phyloP scores from a whole-genome alignment of 192 early-diverging fungal genomes.

The Backusella tarrabulga region DNA sequence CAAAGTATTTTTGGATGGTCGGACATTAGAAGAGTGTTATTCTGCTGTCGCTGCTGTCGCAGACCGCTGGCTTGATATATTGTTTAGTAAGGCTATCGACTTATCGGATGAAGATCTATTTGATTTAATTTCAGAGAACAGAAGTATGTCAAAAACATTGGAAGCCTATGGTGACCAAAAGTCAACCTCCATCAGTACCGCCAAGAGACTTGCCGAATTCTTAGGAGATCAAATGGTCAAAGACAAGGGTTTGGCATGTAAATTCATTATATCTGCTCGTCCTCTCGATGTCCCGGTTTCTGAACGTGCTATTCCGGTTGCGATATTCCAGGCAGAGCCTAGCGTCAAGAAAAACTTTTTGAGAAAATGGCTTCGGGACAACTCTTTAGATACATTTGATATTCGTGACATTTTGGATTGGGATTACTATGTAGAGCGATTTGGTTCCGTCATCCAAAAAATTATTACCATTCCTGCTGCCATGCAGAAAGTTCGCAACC shows the following conservation, averaged over 20 bases:
- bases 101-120: slow-evolving; percentile 87
- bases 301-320: slow-evolving; percentile 93
- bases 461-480: slow-evolving; percentile 98
- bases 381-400: slow-evolving; percentile 69
- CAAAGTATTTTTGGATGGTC: slow-evolving; percentile 88
- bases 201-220: slow-evolving; percentile 93
- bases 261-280: slow-evolving; percentile 89
- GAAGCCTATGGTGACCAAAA: slow-evolving; percentile 94
- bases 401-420: slow-evolving; percentile 95
- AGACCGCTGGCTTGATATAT: slow-evolving; percentile 93
- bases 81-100: slow-evolving; percentile 80
- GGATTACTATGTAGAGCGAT: slow-evolving; percentile 96
- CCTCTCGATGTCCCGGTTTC: slow-evolving; percentile 84
- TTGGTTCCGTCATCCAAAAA: slow-evolving; percentile 94
- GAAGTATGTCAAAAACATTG: slow-evolving; percentile 93
- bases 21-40: slow-evolving; percentile 87
- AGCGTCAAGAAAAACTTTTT: slow-evolving; percentile 77
- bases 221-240: slow-evolving; percentile 98
- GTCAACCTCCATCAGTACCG: slow-evolving; percentile 93
- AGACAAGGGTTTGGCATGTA: slow-evolving; percentile 94
- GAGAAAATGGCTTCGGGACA: slow-evolving; percentile 91
- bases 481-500: slow-evolving; percentile 92
- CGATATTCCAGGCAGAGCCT: slow-evolving; percentile 88
- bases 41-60: slow-evolving; percentile 83
- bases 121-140: slow-evolving; percentile 96